These are phyloP conservation scores for Coriaria nepalensis DNA, from an alignment of 306 rosid genomes.

Conservation along the genomic window DNA sequence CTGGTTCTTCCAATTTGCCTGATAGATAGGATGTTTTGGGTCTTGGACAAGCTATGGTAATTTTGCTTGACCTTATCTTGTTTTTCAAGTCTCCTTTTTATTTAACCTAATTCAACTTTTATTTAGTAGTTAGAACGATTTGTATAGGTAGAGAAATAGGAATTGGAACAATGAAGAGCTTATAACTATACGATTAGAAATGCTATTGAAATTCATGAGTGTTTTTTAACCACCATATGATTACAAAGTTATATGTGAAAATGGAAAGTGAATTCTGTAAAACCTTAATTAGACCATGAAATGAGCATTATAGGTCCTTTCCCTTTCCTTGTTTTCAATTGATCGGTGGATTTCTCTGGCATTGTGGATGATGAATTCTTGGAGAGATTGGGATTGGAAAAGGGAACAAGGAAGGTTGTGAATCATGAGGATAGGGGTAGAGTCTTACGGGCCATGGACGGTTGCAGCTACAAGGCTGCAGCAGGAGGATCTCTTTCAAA, in stretches of 20 bases:
- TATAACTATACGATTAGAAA: no score
- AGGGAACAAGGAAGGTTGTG: slow-evolving; percentile 75
- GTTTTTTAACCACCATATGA: no score
- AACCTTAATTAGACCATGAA: background rate
- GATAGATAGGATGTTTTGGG: slow-evolving; percentile 91
- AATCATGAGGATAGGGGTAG: slow-evolving; percentile 93
- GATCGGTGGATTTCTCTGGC: slow-evolving; percentile 90
- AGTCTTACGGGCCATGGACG: slow-evolving; percentile 93
- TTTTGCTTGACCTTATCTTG: slow-evolving; percentile 6
- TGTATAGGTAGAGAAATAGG: no score
- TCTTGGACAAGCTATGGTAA: slow-evolving; percentile 98
- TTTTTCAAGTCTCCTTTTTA: background rate
- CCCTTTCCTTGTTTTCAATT: background rate
- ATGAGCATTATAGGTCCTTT: background rate
- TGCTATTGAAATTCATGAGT: no score
- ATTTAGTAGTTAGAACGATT: background rate
- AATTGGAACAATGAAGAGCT: no score
- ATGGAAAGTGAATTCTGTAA: background rate
- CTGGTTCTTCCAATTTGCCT: slow-evolving; percentile 31
- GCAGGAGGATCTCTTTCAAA: slow-evolving; percentile 98
- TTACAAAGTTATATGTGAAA: no score
- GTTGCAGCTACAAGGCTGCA: slow-evolving; percentile 90
- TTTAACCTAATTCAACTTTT: background rate
- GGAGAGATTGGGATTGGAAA: slow-evolving; percentile 63
- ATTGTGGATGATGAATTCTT: slow-evolving; percentile 63